Conservation (phyloP, 495 filamentous ascomycete genomes). For the Xanthoparmelia taractica region DNA sequence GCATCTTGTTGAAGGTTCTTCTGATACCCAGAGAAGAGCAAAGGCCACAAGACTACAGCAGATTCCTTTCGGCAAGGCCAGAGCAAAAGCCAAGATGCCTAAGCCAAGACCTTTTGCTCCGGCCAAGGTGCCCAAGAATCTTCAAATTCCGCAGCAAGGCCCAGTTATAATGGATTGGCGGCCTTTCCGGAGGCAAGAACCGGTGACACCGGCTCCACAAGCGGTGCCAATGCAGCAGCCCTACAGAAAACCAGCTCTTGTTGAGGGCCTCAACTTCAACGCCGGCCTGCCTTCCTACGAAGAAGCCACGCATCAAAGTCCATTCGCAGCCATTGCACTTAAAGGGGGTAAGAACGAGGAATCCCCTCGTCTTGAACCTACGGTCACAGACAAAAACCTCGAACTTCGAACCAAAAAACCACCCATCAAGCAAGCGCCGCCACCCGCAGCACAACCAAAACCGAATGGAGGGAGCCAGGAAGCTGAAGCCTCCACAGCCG, state of each 20-base stretch:
- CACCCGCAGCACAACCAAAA: no score
- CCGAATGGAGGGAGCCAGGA: no score
- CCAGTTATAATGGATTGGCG: fast-evolving
- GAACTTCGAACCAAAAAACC: no score
- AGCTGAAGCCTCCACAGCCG: neutral
- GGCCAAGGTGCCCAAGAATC: neutral
- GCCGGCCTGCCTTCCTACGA: neutral
- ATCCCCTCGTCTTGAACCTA: no score
- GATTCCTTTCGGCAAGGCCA: neutral
- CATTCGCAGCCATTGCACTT: no score
- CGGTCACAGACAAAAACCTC: no score
- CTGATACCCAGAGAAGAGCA: neutral
- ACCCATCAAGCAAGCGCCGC: no score
- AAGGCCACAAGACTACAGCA: neutral
- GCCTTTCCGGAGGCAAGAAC: no score
- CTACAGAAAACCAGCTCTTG: neutral
- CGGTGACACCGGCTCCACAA: neutral
- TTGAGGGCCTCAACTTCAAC: neutral
- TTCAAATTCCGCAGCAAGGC: neutral
- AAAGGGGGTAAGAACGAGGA: no score
- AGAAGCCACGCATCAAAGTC: neutral
- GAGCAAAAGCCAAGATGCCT: neutral
- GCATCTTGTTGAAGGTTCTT: neutral
- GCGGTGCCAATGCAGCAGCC: neutral
- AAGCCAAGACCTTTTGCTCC: neutral